Evolutionary conservation across 805 yeast species (phyloP), one percentile per base, ranked within the genome.

Genomic region (Metschnikowia similis): DNA sequence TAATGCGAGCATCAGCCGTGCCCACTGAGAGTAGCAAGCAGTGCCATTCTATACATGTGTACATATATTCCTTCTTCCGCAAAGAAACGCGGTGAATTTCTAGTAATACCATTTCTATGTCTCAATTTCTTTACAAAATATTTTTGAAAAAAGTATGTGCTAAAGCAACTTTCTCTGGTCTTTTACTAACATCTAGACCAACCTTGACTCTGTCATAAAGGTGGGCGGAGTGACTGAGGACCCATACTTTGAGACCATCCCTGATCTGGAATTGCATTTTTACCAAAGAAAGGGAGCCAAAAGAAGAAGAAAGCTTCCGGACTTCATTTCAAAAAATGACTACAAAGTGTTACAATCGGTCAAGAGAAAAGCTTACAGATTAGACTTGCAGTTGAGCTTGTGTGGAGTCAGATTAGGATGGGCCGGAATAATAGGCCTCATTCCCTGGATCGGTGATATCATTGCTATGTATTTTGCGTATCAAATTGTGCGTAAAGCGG

Each of bases 371-470:
- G 76, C 77, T 8, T 71, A 72, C 50, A 55, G 73, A 21, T 58
- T 71, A 37, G 77, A 72, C 52, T 59, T 72, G 45, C 75, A 67
- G 52, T 61, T 72, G 52, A 66, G 71, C 46, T 26, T 71, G 13
- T 71, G 76, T 55, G 77, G 77, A 4, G 45, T 67, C 3, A 57
- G 76, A 38, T 46, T 71, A 8, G 77, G 77, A 4, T 71, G 75
- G 76, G 72, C 76, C 0, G 76, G 72, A 1, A 47, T 72, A 30
- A 67, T 72, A 45, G 76, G 76, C 6, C 56, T 72, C 11, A 55
- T 72, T 47, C 77, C 77, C 1, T 70, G 75, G 74, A 53, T 71
- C 28, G 77, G 77, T 2, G 72, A 71, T 51, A 29, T 64, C 11
- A 59, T 72, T 44, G 64, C 66, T 4, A 47, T 56, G 8, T 55